These are phyloP conservation scores for Globisporangium orthogonon DNA, from an alignment of 352 stramenopile genomes.

Conservation along the genomic window DNA sequence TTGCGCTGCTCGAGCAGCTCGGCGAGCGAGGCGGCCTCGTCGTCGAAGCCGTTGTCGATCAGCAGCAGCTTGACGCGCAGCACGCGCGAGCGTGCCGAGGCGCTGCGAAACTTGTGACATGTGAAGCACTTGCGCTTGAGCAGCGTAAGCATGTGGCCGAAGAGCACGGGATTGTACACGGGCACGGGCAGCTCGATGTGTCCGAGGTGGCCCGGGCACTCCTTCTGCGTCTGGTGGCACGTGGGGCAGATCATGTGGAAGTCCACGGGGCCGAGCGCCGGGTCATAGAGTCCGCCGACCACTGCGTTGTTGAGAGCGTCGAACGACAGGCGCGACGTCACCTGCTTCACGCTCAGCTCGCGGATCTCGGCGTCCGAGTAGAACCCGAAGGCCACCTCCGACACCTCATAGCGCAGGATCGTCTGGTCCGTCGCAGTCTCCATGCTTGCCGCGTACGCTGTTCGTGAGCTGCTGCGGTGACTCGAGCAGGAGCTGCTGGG, in stretches of 20 bases:
- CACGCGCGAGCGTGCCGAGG: constrained; percentile 67
- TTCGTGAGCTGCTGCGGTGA: not conserved
- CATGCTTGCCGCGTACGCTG: constrained; percentile 25
- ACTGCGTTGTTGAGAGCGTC: constrained; percentile 94
- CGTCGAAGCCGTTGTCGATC: constrained; percentile 84
- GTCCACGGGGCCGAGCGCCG: constrained; percentile 91
- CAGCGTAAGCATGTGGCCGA: constrained; percentile 91
- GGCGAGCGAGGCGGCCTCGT: constrained; percentile 67
- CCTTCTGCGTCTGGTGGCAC: constrained; percentile 92
- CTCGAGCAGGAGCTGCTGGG: too few relatives aligned
- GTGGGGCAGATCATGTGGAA: constrained; percentile 91
- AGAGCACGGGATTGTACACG: constrained; percentile 98
- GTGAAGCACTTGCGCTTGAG: constrained; percentile 98
- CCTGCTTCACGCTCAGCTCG: constrained; percentile 94
- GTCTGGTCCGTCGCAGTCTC: constrained; percentile 87
- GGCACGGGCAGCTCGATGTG: constrained; percentile 98
- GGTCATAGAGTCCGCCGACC: constrained; percentile 96
- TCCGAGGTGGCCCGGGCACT: constrained; percentile 97
- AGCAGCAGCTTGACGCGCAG: constrained; percentile 90
- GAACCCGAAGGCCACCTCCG: constrained; percentile 92
- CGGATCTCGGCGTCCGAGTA: constrained; percentile 98
- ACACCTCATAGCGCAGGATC: constrained; percentile 88
- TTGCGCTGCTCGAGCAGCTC: constrained; percentile 85
- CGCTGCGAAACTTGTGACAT: constrained; percentile 95
- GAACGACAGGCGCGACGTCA: constrained; percentile 94